Evolutionary conservation across 176 grass and related monocot genomes (phyloP).

Genomic region (Microstegium vimineum): DNA sequence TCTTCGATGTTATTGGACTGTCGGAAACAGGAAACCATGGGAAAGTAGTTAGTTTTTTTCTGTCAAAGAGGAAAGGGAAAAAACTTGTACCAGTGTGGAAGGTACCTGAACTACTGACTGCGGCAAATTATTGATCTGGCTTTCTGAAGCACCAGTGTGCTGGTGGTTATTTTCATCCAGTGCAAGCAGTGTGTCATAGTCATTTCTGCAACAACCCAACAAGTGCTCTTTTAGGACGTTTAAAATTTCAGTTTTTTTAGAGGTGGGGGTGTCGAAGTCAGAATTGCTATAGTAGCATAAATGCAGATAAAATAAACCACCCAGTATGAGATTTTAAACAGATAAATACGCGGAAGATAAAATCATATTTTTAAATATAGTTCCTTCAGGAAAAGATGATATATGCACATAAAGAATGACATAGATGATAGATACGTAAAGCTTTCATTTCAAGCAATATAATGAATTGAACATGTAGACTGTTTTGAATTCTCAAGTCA

Average conservation of each 20-base stretch:
- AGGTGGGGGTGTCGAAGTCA: background rate
- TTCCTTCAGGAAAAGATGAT: constrained; percentile 30
- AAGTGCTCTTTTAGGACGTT: background rate
- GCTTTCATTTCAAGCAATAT: constrained; percentile 18
- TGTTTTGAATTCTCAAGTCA: constrained; percentile 14
- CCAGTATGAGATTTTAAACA: constrained; percentile 4
- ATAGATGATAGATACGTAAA: background rate
- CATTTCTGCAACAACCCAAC: constrained; percentile 54
- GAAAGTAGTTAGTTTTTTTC: background rate
- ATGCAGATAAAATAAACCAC: background rate
- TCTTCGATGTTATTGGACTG: constrained; percentile 72
- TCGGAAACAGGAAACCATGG: constrained; percentile 11
- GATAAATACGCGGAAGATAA: constrained; percentile 10
- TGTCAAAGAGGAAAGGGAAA: background rate
- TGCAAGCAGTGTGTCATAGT: constrained; percentile 77
- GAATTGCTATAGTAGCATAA: constrained; percentile 2
- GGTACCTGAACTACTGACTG: constrained; percentile 80
- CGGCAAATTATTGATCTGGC: constrained; percentile 80
- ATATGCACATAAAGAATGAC: background rate
- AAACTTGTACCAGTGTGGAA: background rate
- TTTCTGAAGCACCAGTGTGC: constrained; percentile 81
- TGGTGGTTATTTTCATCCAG: constrained; percentile 90
- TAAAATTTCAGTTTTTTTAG: background rate
- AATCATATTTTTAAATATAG: constrained; percentile 1
- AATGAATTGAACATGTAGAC: background rate